These are phyloP conservation scores for Brassica rapa DNA, from an alignment of 345 rosid species.

Conservation along the genomic window DNA sequence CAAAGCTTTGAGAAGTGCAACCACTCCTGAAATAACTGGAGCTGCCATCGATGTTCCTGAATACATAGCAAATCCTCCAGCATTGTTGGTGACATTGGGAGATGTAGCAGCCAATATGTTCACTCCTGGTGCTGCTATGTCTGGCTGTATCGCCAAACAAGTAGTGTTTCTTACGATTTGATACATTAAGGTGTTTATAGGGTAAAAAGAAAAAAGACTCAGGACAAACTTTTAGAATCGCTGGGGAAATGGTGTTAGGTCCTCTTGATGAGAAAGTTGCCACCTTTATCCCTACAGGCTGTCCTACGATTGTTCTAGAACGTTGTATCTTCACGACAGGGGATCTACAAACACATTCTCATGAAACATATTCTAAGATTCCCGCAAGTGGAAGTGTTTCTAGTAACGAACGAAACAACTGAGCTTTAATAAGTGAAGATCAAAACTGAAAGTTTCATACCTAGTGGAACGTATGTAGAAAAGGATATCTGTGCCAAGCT, in stretches of 20 bases:
- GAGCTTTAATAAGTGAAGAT: not conserved
- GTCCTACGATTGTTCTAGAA: conserved; percentile 22
- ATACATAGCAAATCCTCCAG: conserved; percentile 16
- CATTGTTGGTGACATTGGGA: not conserved
- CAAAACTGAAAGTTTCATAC: conserved; percentile 20
- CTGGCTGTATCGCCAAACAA: conserved; percentile 36
- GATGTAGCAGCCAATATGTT: conserved; percentile 45
- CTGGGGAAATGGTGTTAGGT: conserved; percentile 39
- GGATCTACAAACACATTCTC: conserved; percentile 2
- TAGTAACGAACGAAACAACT: not conserved
- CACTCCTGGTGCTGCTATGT: conserved; percentile 50
- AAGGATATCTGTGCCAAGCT: conserved; percentile 44
- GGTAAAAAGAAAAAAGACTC: not conserved
- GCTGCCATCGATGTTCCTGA: conserved; percentile 51
- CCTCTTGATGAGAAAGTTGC: conserved; percentile 51
- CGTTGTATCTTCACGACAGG: conserved; percentile 33
- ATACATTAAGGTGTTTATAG: not conserved
- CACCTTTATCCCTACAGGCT: conserved; percentile 31
- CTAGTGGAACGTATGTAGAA: conserved; percentile 42
- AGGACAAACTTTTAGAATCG: not conserved
- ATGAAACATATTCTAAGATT: not conserved
- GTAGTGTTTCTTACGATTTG: not conserved
- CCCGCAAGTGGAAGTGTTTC: not conserved
- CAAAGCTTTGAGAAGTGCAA: conserved; percentile 44
- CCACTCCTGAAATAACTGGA: conserved; percentile 46